Conservation (phyloP, 2,329 filamentous ascomycete genomes). For the Sporothrix brasiliensis region DNA sequence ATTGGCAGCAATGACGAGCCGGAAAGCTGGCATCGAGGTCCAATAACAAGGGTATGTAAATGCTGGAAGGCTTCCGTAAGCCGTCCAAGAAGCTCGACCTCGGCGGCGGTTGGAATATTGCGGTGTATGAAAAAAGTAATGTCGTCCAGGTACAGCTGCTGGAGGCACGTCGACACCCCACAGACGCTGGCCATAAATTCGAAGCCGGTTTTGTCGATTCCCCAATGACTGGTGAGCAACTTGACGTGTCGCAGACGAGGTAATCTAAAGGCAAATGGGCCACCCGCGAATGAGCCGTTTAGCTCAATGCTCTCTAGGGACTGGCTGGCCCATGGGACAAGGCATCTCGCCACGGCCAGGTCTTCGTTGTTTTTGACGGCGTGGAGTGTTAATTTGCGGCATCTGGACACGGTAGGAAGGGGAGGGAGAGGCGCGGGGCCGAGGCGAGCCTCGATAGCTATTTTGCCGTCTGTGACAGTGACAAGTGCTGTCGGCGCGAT, state of each 20-base stretch:
- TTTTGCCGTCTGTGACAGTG: neutral
- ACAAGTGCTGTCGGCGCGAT: neutral
- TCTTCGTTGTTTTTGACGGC: neutral
- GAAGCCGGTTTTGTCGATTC: neutral
- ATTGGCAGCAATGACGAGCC: too few relatives aligned
- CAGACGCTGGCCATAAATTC: slow-evolving; percentile 21
- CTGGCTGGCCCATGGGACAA: slow-evolving; percentile 17
- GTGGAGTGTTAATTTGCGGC: slow-evolving; percentile 16
- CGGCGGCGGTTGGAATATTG: too few relatives aligned
- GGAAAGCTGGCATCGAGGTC: neutral
- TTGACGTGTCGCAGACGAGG: slow-evolving; percentile 12
- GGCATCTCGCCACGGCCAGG: neutral
- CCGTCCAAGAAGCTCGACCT: neutral
- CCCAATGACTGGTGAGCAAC: neutral
- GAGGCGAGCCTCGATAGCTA: neutral
- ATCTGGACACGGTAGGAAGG: neutral
- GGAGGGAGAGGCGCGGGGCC: neutral
- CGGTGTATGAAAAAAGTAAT: neutral
- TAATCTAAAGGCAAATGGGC: neutral
- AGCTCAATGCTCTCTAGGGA: neutral
- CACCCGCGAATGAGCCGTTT: neutral
- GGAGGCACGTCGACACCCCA: slow-evolving; percentile 18
- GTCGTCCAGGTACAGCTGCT: slow-evolving; percentile 32
- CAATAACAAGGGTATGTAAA: slow-evolving; percentile 32
- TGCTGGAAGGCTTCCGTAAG: neutral